Percentiles rank a stretch among this genome's conserved stretches.
These are phyloP conservation scores for Sporothrix variecibatus DNA, from an alignment of 2,329 filamentous ascomycete genomes.

Conservation along the genomic window DNA sequence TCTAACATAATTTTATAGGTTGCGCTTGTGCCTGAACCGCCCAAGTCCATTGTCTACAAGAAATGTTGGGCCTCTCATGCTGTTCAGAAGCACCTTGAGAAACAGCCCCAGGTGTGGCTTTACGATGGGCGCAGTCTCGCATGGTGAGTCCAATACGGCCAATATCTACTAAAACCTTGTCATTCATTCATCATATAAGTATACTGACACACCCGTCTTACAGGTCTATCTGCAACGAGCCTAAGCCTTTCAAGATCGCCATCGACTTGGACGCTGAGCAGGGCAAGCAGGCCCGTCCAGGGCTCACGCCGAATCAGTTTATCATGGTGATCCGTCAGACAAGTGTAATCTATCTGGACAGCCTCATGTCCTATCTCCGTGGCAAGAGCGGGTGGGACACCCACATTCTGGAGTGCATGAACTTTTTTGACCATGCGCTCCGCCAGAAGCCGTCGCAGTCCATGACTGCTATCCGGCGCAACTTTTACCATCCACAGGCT, in stretches of 20 bases:
- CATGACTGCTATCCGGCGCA: slow-evolving; percentile 74
- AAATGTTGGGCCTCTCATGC: slow-evolving; percentile 72
- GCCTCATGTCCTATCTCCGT: slow-evolving; percentile 66
- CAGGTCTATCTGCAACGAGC: slow-evolving; percentile 45
- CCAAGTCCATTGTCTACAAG: slow-evolving; percentile 66
- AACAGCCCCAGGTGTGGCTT: slow-evolving; percentile 59
- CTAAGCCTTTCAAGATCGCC: slow-evolving; percentile 51
- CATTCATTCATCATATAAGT: background rate
- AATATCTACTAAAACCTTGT: slow-evolving; percentile 26
- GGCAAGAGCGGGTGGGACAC: slow-evolving; percentile 63
- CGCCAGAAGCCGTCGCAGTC: slow-evolving; percentile 72
- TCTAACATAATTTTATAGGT: slow-evolving; percentile 52
- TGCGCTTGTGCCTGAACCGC: slow-evolving; percentile 59
- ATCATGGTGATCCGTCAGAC: slow-evolving; percentile 65
- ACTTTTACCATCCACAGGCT: slow-evolving; percentile 68
- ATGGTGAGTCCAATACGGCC: slow-evolving; percentile 60
- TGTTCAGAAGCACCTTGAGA: slow-evolving; percentile 57
- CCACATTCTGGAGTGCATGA: slow-evolving; percentile 75
- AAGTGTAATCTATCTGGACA: slow-evolving; percentile 66
- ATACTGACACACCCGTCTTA: background rate
- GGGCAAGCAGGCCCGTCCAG: slow-evolving; percentile 37
- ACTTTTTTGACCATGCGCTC: slow-evolving; percentile 84
- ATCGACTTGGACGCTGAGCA: slow-evolving; percentile 75
- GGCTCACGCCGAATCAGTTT: slow-evolving; percentile 51
- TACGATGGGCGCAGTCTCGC: slow-evolving; percentile 84